These are phyloP conservation scores for Taiozyma onychis DNA, from an alignment of 1,139 yeast species.

Conservation along the genomic window DNA sequence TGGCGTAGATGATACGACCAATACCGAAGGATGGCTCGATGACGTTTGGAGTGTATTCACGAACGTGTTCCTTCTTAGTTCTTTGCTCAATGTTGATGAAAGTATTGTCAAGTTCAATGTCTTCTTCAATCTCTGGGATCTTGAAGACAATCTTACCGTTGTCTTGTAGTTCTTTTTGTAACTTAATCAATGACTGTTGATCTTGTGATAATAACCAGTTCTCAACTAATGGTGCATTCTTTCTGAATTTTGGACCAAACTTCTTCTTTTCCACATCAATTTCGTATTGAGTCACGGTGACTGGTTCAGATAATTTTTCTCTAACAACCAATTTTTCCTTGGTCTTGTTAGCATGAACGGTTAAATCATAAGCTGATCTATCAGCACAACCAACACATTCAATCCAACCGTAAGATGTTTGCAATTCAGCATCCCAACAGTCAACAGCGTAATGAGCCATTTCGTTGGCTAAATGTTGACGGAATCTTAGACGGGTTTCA, in stretches of 20 bases:
- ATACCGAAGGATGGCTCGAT: constrained; percentile 99
- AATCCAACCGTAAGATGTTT: constrained; percentile 97
- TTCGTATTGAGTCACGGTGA: constrained; percentile 76
- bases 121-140: constrained; percentile 56
- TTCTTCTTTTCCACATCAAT: constrained; percentile 87
- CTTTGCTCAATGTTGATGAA: constrained; percentile 74
- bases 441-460: constrained; percentile 99
- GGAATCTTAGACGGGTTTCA: constrained; percentile 77
- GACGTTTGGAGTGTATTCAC: constrained; percentile 96
- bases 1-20: constrained; percentile 91
- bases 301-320: constrained; percentile 80
- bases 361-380: constrained; percentile 95
- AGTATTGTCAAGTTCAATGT: constrained; percentile 64
- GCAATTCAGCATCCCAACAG: constrained; percentile 99
- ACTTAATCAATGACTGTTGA: constrained; percentile 79
- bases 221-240: constrained; percentile 92
- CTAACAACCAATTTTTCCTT: constrained; percentile 93
- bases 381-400: constrained; percentile 99
- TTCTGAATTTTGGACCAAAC: constrained; percentile 96
- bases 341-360: constrained; percentile 93
- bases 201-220: constrained; percentile 70
- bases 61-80: constrained; percentile 79
- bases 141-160: constrained; percentile 61
- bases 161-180: constrained; percentile 57
- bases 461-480: constrained; percentile 98